Base-by-base conservation (phyloP, 768 basidiomycete genomes). In the Pisolithus marmoratus region DNA sequence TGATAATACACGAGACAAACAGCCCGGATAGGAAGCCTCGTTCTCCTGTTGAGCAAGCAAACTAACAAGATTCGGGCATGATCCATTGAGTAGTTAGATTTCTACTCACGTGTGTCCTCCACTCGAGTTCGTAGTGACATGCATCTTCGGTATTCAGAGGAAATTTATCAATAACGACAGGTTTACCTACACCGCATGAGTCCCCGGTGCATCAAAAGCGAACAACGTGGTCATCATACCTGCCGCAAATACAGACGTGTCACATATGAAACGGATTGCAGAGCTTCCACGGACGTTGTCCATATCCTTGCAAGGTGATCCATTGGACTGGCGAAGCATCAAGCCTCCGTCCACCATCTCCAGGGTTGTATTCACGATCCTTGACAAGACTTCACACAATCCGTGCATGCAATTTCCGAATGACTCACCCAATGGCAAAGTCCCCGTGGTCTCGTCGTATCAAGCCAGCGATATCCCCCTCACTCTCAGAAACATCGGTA, bases 51-150 rank as follows among this genome's bases (percentile, higher is more conserved):
- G 87, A 80, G 62, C 90, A 93, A 8, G 90, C 90, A 60, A 76
- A 75, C 85, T 89, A 51, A 8, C 6, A 17, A 23, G 20, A 17
- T 23, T 1, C 20, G 64, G 7, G 44, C 27, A 1, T 8, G 29
- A 23, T 9, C 12, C 8, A n/a, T 2, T 26, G 9, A 2, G 29
- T 14, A 3, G 36, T 2, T n/a, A 34, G 8, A 27, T n/a, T 24
- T 22, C 26, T 6, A 66, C 80, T 60, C 57, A 92, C 90, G 58
- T 82, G 82, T 5, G 87, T 92, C 50, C 77, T 74, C 92, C 92
- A 94, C 70, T 94, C 90, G 37, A 94, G 69, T 52, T 87, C 79
- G 63, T 84, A 93, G 12, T 82, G 78, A 64, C 92, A 94, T n/a
- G 81, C 81, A 24, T 62, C 62, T 8, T 84, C 78, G 31, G 85